Evolutionary conservation across 495 filamentous ascomycete genomes (phyloP).

Genomic region (Penicillium canescens): DNA sequence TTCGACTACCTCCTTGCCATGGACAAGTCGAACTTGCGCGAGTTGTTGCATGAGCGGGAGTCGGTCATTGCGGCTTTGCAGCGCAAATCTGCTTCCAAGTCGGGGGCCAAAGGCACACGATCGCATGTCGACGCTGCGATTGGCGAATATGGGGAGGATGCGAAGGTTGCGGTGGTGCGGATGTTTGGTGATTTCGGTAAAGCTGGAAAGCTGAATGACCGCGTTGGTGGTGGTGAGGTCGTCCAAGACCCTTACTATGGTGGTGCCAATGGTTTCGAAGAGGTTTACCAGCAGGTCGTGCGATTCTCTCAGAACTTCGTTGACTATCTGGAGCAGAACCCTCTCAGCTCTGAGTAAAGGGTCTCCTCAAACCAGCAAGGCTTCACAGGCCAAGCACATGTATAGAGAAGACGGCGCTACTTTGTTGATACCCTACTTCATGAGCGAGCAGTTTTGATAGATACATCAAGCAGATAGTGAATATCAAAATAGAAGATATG

Average conservation of each 20-base stretch:
- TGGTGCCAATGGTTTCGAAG: slow-evolving; percentile 76
- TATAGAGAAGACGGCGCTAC: background rate
- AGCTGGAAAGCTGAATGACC: slow-evolving; percentile 72
- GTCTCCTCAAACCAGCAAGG: background rate
- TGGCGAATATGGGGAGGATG: slow-evolving; percentile 28
- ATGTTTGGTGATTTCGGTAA: slow-evolving; percentile 81
- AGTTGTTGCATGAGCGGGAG: slow-evolving; percentile 61
- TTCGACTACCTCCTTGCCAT: slow-evolving; percentile 96
- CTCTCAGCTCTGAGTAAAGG: background rate
- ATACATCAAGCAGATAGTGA: background rate
- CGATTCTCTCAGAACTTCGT: slow-evolving; percentile 81
- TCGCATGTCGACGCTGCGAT: slow-evolving; percentile 28
- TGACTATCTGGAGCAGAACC: slow-evolving; percentile 38
- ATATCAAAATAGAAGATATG: background rate
- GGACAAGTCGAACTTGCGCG: slow-evolving; percentile 80
- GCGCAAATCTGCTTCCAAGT: slow-evolving; percentile 27
- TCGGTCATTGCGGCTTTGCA: slow-evolving; percentile 51
- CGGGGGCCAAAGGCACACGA: slow-evolving; percentile 24
- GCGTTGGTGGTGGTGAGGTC: slow-evolving; percentile 66
- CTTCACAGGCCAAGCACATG: background rate
- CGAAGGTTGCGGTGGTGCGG: slow-evolving; percentile 58
- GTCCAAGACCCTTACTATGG: slow-evolving; percentile 96
- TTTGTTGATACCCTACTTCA: slow-evolving; percentile 16
- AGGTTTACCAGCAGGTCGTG: slow-evolving; percentile 78
- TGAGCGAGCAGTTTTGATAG: background rate